phyloP scores from a whole-genome alignment of 1,139 yeast genomes.

The Scheffersomyces titani region DNA sequence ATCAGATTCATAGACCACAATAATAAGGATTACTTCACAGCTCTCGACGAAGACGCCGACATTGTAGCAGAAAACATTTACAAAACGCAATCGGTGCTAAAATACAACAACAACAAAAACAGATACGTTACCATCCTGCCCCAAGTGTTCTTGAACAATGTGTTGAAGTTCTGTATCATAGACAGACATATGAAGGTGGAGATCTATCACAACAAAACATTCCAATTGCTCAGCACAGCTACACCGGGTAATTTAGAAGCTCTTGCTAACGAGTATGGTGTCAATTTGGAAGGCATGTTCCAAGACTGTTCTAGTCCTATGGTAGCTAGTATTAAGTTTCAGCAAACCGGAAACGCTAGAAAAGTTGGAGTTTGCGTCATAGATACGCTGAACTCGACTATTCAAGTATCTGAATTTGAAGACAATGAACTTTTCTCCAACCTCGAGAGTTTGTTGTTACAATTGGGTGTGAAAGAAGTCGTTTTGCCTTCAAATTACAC shows the following conservation, averaged over 20 bases:
- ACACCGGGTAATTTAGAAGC: conserved; percentile 86
- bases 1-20: conserved; percentile 68
- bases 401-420: conserved; percentile 77
- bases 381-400: conserved; percentile 66
- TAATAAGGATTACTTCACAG: conserved; percentile 75
- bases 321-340: conserved; percentile 70
- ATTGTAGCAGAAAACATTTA: conserved; percentile 81
- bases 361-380: conserved; percentile 77
- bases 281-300: conserved; percentile 72
- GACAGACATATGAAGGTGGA: conserved; percentile 77
- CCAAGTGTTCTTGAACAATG: conserved; percentile 63
- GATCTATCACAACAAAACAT: conserved; percentile 59
- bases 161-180: conserved; percentile 66
- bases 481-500: conserved; percentile 53
- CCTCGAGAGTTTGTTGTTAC: conserved; percentile 81
- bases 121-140: conserved; percentile 77
- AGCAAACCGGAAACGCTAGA: conserved; percentile 40
- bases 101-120: conserved; percentile 49
- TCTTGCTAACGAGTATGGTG: conserved; percentile 37
- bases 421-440: conserved; percentile 89
- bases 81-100: conserved; percentile 78
- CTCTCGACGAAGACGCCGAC: conserved; percentile 76
- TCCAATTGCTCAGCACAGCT: conserved; percentile 64
- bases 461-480: conserved; percentile 86
- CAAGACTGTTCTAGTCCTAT: conserved; percentile 64